Evolutionary conservation across 1,139 yeast species (phyloP), one percentile per base, ranked within the genome.

Genomic region (Kodamaea alishanica): DNA sequence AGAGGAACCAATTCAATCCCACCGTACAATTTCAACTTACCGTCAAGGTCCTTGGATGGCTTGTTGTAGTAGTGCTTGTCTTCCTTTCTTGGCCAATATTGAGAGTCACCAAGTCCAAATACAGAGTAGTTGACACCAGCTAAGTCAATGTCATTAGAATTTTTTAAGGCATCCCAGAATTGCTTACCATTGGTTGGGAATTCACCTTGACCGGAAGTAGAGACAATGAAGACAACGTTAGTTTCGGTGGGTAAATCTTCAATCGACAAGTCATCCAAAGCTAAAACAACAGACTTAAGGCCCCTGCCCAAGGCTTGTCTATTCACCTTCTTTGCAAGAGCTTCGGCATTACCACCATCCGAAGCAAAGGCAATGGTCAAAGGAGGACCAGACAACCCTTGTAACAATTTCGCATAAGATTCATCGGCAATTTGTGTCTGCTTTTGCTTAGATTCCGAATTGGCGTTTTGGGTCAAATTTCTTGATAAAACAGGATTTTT

Each of bases 151-250:
- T 85, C 94, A 40, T 79, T 76, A 24, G 85, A 63, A 42, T 68
- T 65, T 64, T 87, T 89, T 49, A 90, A 63, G 30, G 76, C 77
- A 52, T 89, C 97, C 97, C 97, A 90, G 57, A 89, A 82, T 39
- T 72, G 76, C 54, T 90, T 87, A 63, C 97, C 97, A 60, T 89
- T 92, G 51, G 88, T 92, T 33, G 97, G 97, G 68, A 90, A 83
- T 64, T 90, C 97, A 73, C 97, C 97, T 72, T 90, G 97, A 48
- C 97, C 97, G 6, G 96, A 90, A 37, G 97, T 90, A 4, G 97
- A 87, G 23, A 92, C 73, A 37, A 90, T 73, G 51, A 90, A 84
- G 11, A 87, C 81, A 44, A 90, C 76, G 60, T 88, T 87, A 45
- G 86, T 86, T 61, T 87, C 96, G 36, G 77, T 73, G 27, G 88